A percentile compares a stretch with the other conserved stretches of the same genome.
phyloP scores from a whole-genome alignment of 2,329 filamentous ascomycete genomes.

The Aphanocladium album region DNA sequence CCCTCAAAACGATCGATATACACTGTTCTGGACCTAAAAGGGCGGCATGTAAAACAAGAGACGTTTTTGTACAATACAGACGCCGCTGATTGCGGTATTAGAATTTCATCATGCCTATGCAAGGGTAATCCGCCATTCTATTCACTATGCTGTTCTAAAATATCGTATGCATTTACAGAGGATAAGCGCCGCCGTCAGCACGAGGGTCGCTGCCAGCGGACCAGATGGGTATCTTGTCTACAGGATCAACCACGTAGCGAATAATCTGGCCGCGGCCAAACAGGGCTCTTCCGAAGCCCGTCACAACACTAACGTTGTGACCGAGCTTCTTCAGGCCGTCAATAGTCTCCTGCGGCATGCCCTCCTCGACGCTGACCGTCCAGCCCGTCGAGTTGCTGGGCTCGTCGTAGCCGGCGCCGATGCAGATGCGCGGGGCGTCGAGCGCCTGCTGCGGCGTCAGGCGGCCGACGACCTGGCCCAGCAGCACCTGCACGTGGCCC shows the following conservation, averaged over 20 bases:
- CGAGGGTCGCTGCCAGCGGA: slow-evolving; percentile 84
- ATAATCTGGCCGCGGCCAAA: slow-evolving; percentile 91
- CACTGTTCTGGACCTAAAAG: background rate
- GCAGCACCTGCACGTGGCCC: slow-evolving; percentile 86
- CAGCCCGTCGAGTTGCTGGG: slow-evolving; percentile 52
- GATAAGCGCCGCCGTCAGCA: slow-evolving; percentile 70
- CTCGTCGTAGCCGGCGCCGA: slow-evolving; percentile 67
- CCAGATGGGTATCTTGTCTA: slow-evolving; percentile 69
- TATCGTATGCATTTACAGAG: slow-evolving; percentile 20
- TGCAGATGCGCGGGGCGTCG: slow-evolving; percentile 86
- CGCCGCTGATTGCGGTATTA: background rate
- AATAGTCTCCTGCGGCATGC: slow-evolving; percentile 64
- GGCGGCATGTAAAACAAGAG: slow-evolving; percentile 1
- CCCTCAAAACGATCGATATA: background rate
- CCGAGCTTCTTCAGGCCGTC: slow-evolving; percentile 64
- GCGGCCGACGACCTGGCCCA: slow-evolving; percentile 82
- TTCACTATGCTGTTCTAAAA: background rate
- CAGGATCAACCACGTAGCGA: slow-evolving; percentile 63
- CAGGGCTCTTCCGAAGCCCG: slow-evolving; percentile 58
- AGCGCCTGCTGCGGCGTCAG: slow-evolving; percentile 81
- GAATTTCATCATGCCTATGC: background rate
- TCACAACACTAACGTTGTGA: slow-evolving; percentile 66
- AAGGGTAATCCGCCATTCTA: background rate
- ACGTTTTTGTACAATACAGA: slow-evolving; percentile 8
- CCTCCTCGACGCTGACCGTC: slow-evolving; percentile 76